These are phyloP conservation scores for Circinella umbellata DNA, from an alignment of 371 early-diverging fungal genomes.

Conservation along the genomic window DNA sequence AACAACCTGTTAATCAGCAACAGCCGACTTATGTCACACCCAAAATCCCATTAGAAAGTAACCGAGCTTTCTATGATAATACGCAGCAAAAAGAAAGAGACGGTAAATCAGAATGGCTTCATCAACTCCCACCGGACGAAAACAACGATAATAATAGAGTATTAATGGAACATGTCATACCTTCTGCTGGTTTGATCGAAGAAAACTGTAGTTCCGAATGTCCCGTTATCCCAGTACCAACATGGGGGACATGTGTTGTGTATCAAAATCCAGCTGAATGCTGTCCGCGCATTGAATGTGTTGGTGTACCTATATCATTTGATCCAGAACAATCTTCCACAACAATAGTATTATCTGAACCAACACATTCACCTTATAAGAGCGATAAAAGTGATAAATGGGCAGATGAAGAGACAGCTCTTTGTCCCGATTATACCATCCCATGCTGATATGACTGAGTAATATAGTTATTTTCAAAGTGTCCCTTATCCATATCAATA, in stretches of 20 bases:
- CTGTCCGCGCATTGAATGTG: slow-evolving; percentile 15
- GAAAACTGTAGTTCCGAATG: neutral
- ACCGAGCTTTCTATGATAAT: too few species aligned
- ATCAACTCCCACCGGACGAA: neutral
- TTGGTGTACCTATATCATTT: slow-evolving; percentile 10
- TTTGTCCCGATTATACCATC: slow-evolving; percentile 21
- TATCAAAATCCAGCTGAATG: slow-evolving; percentile 8
- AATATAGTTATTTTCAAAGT: slow-evolving; percentile 27
- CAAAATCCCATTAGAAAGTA: too few species aligned
- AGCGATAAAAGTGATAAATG: neutral
- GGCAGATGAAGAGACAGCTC: neutral
- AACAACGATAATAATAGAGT: too few species aligned
- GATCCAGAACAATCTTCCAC: neutral
- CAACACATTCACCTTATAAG: neutral
- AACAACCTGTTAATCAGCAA: too few species aligned
- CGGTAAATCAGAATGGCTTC: neutral
- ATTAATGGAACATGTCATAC: neutral
- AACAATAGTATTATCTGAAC: neutral
- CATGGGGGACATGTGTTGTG: slow-evolving; percentile 15
- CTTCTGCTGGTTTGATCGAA: neutral
- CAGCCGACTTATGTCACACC: too few species aligned
- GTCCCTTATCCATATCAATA: slow-evolving; percentile 27
- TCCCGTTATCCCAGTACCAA: slow-evolving; percentile 7
- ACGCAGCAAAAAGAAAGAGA: too few species aligned
- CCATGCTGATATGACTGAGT: slow-evolving; percentile 31